A percentile compares a stretch with the other conserved stretches of the same genome.
These are phyloP conservation scores for Oryza coarctata DNA, from an alignment of 176 grass and related monocot genomes.

Conservation along the genomic window DNA sequence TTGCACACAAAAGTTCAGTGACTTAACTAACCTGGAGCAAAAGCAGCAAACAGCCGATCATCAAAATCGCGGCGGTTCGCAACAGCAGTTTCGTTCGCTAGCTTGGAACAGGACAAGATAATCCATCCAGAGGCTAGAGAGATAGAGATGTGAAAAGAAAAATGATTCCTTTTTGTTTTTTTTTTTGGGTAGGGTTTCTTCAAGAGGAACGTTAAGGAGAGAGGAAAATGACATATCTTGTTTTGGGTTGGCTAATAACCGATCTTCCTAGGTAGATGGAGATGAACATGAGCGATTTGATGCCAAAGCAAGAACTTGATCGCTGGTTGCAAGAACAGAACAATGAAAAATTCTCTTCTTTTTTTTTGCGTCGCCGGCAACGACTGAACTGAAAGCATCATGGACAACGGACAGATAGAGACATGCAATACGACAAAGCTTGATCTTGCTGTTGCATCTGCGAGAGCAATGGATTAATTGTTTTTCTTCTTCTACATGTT, in stretches of 20 bases:
- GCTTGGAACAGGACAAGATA: not conserved
- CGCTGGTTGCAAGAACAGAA: not conserved
- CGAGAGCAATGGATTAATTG: not conserved
- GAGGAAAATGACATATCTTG: conserved; percentile 33
- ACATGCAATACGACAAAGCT: not conserved
- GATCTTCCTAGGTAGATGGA: not conserved
- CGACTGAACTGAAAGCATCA: not conserved
- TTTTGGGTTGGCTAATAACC: not conserved
- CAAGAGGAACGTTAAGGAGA: not conserved
- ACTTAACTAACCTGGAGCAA: not conserved
- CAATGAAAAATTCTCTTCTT: not conserved
- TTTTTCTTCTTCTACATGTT: not conserved
- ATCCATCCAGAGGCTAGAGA: not conserved
- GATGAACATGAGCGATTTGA: not conserved
- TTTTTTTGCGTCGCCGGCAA: not conserved
- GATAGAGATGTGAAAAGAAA: not conserved
- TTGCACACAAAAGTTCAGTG: not conserved
- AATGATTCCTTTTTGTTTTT: not conserved
- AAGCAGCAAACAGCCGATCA: not conserved
- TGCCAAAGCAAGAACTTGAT: not conserved
- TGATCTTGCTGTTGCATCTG: not conserved
- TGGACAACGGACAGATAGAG: not conserved
- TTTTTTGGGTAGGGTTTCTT: not conserved
- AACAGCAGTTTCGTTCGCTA: conserved; percentile 43
- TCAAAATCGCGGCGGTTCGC: conserved; percentile 27